phyloP scores from a whole-genome alignment of 2,329 filamentous ascomycete genomes.

The Xylaria sp. region DNA sequence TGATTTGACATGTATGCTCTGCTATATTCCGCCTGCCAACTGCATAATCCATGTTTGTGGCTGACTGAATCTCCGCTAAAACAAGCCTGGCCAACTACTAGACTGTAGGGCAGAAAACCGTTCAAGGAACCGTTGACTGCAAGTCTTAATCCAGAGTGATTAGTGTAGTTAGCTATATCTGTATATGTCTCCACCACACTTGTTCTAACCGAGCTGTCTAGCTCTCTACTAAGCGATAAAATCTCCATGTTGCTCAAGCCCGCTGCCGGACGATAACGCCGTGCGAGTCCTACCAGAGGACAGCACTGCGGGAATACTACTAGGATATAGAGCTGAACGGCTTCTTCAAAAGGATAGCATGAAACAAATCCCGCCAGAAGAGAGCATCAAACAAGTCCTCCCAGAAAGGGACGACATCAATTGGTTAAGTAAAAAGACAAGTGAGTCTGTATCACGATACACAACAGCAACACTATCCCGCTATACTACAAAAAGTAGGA shows the following conservation, averaged over 20 bases:
- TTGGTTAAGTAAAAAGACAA: background rate
- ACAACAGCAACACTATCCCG: conserved; percentile 7
- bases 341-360: too few relatives aligned
- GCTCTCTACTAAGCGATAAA: background rate
- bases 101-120: background rate
- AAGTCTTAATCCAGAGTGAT: conserved; percentile 3
- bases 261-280: too few relatives aligned
- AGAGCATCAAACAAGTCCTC: too few relatives aligned
- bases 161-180: background rate
- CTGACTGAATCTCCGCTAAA: conserved; percentile 1
- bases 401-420: background rate
- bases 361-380: too few relatives aligned
- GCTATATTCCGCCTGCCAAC: background rate
- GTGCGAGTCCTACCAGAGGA: too few relatives aligned
- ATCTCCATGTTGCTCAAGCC: background rate
- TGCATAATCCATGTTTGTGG: background rate
- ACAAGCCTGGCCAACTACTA: background rate
- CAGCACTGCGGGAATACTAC: too few relatives aligned
- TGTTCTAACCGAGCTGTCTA: background rate
- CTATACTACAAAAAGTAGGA: conserved; percentile 10
- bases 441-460: background rate
- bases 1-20: background rate
- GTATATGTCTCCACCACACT: background rate
- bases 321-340: too few relatives aligned
- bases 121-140: background rate